Evolutionary conservation across 352 stramenopile species (phyloP), one percentile per base, ranked within the genome.

Genomic region (Plasmopara viticola): DNA sequence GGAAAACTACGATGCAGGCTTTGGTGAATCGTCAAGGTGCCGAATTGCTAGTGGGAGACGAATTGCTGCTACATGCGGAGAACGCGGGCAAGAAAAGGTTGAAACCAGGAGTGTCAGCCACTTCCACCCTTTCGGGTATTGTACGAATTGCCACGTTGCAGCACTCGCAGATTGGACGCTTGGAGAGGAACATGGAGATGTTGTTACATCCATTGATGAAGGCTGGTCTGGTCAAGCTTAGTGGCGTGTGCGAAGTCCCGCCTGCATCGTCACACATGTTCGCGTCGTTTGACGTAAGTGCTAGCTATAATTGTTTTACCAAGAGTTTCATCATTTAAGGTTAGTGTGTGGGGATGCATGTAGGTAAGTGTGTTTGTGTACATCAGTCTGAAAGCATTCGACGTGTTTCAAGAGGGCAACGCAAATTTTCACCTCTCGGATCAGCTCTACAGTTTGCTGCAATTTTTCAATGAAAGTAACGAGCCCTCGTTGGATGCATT

Each of bases 11-110:
- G 4, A 73, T 86, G 65, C 58, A 63, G 13, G 80, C 69, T 4
- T 68, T 64, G 0, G 62, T 87, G 41, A 86, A 71, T 18, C 67
- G 80, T 7, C 59, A 74, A 7, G 72, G 67, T 2, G 66, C 72
- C 0, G 43, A 53, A 28, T 49, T 91, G 3, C 31, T 39, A 0
- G 51, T 68, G 12, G 78, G 78, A 12, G 68, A 86, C 7, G 56
- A 70, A 10, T 48, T 91, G 42, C 48, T 74, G 25, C 64, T 91
- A 37, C 72, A 86, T 25, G 80, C 74, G 2, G 80, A 91, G 43
- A 84, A 87, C 43, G 76, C 73, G 1, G 78, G 78, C 20, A 86
- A 79, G 58, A 91, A 89, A 53, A 71, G 80, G 6, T 47, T 74
- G 25, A 67, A 72, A 12, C 60, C 65, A 1, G 64, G 64, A 34